Conservation (phyloP, 805 yeast species). For the Tetrapisispora pingtungensis region DNA sequence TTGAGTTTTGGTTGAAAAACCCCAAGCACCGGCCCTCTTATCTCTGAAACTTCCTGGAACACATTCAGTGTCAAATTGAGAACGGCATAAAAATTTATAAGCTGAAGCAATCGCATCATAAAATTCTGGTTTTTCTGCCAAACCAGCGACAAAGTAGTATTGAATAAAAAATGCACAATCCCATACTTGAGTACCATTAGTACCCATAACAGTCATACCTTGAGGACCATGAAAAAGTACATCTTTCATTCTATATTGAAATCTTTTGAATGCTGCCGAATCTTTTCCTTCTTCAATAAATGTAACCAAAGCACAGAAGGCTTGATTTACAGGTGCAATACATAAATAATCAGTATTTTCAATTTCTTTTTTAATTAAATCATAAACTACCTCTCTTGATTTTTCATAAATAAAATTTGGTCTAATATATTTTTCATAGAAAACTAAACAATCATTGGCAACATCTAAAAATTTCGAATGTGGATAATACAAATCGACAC, state of each 20-base stretch:
- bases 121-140: slow-evolving; percentile 60
- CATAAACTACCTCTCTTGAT: slow-evolving; percentile 45
- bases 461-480: slow-evolving; percentile 60
- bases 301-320: slow-evolving; percentile 67
- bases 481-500: slow-evolving; percentile 89
- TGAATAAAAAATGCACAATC: slow-evolving; percentile 89
- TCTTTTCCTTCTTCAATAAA: slow-evolving; percentile 59
- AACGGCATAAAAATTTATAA: slow-evolving; percentile 60
- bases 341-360: slow-evolving; percentile 70
- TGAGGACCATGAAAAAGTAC: slow-evolving; percentile 75
- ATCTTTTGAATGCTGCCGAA: slow-evolving; percentile 47
- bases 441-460: slow-evolving; percentile 48
- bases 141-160: slow-evolving; percentile 66
- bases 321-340: slow-evolving; percentile 91
- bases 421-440: slow-evolving; percentile 62
- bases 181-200: slow-evolving; percentile 97
- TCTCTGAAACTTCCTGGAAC: slow-evolving; percentile 74
- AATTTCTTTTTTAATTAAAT: slow-evolving; percentile 61
- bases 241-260: slow-evolving; percentile 58
- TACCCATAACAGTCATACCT: slow-evolving; percentile 92
- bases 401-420: slow-evolving; percentile 60
- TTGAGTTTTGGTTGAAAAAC: slow-evolving; percentile 89
- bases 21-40: slow-evolving; percentile 83
- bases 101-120: slow-evolving; percentile 53
- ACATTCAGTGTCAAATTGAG: slow-evolving; percentile 80